phyloP scores from a whole-genome alignment of 768 basidiomycete genomes.

The Pleurotus salmoneostramineus region DNA sequence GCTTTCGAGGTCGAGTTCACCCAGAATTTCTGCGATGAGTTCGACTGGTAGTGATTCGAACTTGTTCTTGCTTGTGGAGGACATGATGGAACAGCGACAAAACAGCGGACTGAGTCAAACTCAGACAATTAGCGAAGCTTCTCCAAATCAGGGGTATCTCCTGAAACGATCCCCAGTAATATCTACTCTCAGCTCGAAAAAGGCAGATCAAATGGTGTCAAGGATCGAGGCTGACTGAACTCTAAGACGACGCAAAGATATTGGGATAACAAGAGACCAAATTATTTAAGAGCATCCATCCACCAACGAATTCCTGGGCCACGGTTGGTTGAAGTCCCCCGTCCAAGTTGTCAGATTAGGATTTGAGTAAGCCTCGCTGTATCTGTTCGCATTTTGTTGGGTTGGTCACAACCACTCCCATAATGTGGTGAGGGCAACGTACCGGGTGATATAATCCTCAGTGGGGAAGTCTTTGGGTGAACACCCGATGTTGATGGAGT shows the following conservation, averaged over 20 bases:
- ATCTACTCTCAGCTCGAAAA: too few species aligned
- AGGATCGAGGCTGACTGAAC: too few species aligned
- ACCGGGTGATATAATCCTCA: constrained; percentile 64
- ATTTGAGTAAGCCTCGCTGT: constrained; percentile 69
- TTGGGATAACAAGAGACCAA: neutral
- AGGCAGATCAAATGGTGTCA: too few species aligned
- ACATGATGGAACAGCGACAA: too few species aligned
- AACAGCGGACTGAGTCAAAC: too few species aligned
- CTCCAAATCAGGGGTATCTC: too few species aligned
- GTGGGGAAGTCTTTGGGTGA: constrained; percentile 67
- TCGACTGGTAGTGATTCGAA: constrained; percentile 70
- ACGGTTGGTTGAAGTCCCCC: constrained; percentile 45
- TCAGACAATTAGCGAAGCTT: too few species aligned
- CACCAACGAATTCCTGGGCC: constrained; percentile 57
- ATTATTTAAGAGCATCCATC: constrained; percentile 21
- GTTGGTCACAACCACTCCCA: neutral
- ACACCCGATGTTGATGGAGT: constrained; percentile 69
- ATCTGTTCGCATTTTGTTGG: constrained; percentile 21
- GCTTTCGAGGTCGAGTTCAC: constrained; percentile 61
- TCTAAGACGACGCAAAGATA: neutral
- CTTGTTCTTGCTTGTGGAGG: constrained; percentile 5
- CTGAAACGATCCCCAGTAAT: too few species aligned
- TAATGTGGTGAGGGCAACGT: constrained; percentile 15
- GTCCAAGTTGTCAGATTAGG: constrained; percentile 56
- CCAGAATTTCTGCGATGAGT: constrained; percentile 67